Evolutionary conservation across 129 eudicot genomes (phyloP), one percentile per base, ranked within the genome.

Genomic region (Ambrosia trifida): DNA sequence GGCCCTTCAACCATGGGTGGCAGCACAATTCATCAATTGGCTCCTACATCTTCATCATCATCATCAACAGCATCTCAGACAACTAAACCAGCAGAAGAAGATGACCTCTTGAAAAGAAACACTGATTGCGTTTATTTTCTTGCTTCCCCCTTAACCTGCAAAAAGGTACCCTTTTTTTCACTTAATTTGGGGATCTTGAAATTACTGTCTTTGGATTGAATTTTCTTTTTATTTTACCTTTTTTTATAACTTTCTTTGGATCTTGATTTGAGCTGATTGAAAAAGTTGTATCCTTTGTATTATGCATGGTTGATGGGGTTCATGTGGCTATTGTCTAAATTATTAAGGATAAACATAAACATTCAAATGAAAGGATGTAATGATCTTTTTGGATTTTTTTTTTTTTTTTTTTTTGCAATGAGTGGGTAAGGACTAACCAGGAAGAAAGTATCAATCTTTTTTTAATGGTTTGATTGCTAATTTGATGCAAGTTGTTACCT

Each of bases 41-140:
- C 62, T 19, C 56, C 72, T 18, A 72, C 64, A 77, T 53, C 43
- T 54, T 74, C 65, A 33, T 75, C 63, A 19, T 12, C 81, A 4
- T 31, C 77, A 14, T 60, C 69, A 17, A 8, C 76, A 60, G 7
- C 70, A 30, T 72, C 71, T 63, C 75, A 69, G 35, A n/a, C 72
- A 5, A 69, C 68, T 41, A 4, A n/a, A n/a, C n/a, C 74, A 41
- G 12, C 81, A 18, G 67, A 61, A 32, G 96, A 93, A 58, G 98
- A 93, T 46, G 98, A 93, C 63, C 65, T 86, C 46, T 61, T 85
- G 80, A 93, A 87, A 79, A 79, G 85, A 50, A 93, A 89, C 85
- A 93, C 98, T 12, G 98, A 93, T 81, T 93, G 98, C 20, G 95
- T 93, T 53, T 93, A 93, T 83, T 93, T 93, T 63, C 96, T 93